Conservation (phyloP, 2,329 filamentous ascomycete species). For the Alternaria viburni region DNA sequence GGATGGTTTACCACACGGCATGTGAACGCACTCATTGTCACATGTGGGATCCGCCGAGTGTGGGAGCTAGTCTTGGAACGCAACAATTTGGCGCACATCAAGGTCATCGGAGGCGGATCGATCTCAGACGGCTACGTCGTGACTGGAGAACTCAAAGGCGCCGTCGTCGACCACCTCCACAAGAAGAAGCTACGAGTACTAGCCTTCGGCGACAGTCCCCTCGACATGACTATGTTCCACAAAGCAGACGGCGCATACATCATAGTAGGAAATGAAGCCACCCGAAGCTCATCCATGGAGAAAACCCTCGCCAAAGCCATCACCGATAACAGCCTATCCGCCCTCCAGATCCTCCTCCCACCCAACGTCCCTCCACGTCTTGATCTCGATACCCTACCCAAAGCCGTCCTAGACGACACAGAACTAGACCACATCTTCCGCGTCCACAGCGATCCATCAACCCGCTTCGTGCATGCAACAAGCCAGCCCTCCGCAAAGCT, state of each 20-base stretch:
- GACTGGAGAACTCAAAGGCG: constrained; percentile 58
- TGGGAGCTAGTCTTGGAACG: constrained; percentile 63
- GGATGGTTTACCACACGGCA: constrained; percentile 34
- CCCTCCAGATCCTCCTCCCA: constrained; percentile 58
- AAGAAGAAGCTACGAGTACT: constrained; percentile 50
- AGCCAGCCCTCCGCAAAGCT: constrained; percentile 55
- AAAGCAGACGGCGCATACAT: constrained; percentile 62
- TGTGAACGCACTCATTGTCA: constrained; percentile 60
- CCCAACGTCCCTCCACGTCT: constrained; percentile 50
- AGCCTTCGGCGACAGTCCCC: constrained; percentile 66
- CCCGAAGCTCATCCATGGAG: constrained; percentile 62
- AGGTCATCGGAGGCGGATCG: constrained; percentile 61
- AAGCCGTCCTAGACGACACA: constrained; percentile 29
- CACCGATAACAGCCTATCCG: constrained; percentile 46
- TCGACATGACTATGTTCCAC: constrained; percentile 65
- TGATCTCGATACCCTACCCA: constrained; percentile 52
- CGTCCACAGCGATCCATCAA: constrained; percentile 17
- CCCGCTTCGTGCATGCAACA: constrained; percentile 51
- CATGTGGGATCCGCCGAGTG: constrained; percentile 59
- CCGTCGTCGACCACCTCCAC: constrained; percentile 54
- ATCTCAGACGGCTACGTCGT: constrained; percentile 59
- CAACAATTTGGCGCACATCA: constrained; percentile 53
- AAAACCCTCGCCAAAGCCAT: constrained; percentile 53
- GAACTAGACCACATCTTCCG: constrained; percentile 7
- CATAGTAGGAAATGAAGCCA: constrained; percentile 57